Percentiles rank a stretch among this genome's conserved stretches.
Conservation (phyloP, 208 protist genomes). For the Novymonas esmeraldas region DNA sequence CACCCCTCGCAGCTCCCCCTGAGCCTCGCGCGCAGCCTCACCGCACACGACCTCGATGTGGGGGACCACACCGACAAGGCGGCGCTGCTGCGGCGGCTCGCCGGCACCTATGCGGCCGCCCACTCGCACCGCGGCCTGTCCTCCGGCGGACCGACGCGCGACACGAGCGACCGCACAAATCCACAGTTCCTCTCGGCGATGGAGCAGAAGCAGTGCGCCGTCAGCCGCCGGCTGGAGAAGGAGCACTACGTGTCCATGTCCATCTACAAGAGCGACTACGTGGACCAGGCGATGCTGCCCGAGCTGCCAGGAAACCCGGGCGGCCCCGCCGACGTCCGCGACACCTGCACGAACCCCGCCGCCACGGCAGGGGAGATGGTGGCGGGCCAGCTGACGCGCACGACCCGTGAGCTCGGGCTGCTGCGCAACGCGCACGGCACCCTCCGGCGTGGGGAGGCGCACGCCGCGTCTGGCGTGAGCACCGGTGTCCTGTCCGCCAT, state of each 20-base stretch:
- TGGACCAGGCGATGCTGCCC: conserved; percentile 67
- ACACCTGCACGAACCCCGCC: conserved; percentile 35
- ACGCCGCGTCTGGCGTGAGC: not conserved
- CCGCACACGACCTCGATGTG: conserved; percentile 47
- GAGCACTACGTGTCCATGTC: conserved; percentile 75
- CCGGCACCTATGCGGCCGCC: conserved; percentile 26
- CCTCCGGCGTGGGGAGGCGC: conserved; percentile 35
- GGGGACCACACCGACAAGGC: conserved; percentile 55
- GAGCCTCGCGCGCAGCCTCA: conserved; percentile 46
- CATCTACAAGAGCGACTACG: conserved; percentile 70
- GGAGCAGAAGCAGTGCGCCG: conserved; percentile 53
- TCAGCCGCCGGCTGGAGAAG: conserved; percentile 65
- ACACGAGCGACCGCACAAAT: conserved; percentile 64
- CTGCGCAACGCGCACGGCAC: conserved; percentile 81
- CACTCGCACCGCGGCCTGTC: not conserved
- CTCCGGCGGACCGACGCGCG: conserved; percentile 18
- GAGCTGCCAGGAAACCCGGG: conserved; percentile 63
- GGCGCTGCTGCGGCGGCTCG: conserved; percentile 53
- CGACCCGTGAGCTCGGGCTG: conserved; percentile 23
- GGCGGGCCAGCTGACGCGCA: conserved; percentile 52
- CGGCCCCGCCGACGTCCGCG: conserved; percentile 29
- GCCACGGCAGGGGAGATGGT: conserved; percentile 57
- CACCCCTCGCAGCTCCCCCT: conserved; percentile 78
- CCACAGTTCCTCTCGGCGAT: conserved; percentile 47
- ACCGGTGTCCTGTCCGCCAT: conserved; percentile 33